phyloP scores from a whole-genome alignment of 371 early-diverging fungal species.

The Mucor velutinosus region DNA sequence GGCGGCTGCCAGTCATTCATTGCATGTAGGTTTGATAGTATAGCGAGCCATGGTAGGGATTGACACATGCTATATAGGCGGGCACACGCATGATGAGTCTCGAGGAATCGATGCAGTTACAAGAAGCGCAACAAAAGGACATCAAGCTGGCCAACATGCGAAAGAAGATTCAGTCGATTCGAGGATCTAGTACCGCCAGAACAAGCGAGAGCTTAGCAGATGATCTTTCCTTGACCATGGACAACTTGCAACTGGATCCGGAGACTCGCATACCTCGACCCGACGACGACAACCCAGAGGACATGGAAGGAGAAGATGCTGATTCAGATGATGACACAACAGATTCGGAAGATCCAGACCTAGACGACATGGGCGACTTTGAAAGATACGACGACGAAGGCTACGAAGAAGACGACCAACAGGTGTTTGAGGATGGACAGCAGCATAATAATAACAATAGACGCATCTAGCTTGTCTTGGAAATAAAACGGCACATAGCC shows the following conservation, averaged over 20 bases:
- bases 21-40: neutral
- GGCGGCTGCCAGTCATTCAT: neutral
- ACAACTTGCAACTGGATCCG: slow-evolving; percentile 31
- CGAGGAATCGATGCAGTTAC: slow-evolving; percentile 41
- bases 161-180: slow-evolving; percentile 26
- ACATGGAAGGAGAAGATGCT: slow-evolving; percentile 15
- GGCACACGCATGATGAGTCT: slow-evolving; percentile 35
- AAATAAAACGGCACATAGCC: no score
- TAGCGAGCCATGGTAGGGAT: neutral
- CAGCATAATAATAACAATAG: slow-evolving; percentile 2
- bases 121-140: slow-evolving; percentile 35
- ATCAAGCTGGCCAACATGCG: slow-evolving; percentile 36
- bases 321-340: slow-evolving; percentile 22
- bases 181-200: neutral
- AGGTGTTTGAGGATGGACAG: slow-evolving; percentile 19
- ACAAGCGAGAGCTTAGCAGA: slow-evolving; percentile 34
- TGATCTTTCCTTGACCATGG: slow-evolving; percentile 36
- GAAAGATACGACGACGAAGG: slow-evolving; percentile 42
- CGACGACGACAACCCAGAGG: slow-evolving; percentile 29
- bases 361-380: slow-evolving; percentile 26
- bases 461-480: neutral
- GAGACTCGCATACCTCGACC: slow-evolving; percentile 35
- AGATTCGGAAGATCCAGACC: slow-evolving; percentile 34
- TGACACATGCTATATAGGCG: neutral
- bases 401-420: slow-evolving; percentile 27